A percentile compares a stretch with the other conserved stretches of the same genome.
phyloP scores from a whole-genome alignment of 2,329 filamentous ascomycete species.

The Calonectria crousiana region DNA sequence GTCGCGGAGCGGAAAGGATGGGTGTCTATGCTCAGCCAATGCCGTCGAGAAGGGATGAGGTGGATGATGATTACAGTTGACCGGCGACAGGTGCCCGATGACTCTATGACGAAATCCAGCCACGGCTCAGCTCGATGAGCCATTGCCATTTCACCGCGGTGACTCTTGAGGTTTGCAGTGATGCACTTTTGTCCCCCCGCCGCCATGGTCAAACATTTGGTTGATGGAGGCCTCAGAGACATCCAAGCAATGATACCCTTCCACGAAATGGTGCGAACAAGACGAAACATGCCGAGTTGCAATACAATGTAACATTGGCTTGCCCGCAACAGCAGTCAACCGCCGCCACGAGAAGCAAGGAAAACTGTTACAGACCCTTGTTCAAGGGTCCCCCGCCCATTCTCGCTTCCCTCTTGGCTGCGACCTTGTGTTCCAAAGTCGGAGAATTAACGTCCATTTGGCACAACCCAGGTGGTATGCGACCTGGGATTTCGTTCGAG shows the following conservation, averaged over 20 bases:
- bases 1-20: background rate
- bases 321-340: background rate
- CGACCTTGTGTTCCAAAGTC: slow-evolving; percentile 8
- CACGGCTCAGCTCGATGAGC: background rate
- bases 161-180: background rate
- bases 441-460: background rate
- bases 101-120: background rate
- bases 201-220: slow-evolving; percentile 3
- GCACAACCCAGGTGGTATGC: background rate
- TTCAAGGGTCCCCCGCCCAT: background rate
- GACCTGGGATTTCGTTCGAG: background rate
- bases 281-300: slow-evolving; percentile 25
- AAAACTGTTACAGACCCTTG: slow-evolving; percentile 17
- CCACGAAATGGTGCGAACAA: slow-evolving; percentile 23
- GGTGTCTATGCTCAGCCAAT: background rate
- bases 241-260: slow-evolving; percentile 12
- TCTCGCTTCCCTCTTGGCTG: slow-evolving; percentile 7
- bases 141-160: background rate
- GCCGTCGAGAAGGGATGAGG: background rate
- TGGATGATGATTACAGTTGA: background rate
- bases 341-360: background rate
- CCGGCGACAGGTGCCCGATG: background rate
- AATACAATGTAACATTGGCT: slow-evolving; percentile 6
- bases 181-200: background rate
- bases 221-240: slow-evolving; percentile 17